Base-by-base conservation (phyloP, 2,329 filamentous ascomycete genomes). In the Arthroderma sp. region DNA sequence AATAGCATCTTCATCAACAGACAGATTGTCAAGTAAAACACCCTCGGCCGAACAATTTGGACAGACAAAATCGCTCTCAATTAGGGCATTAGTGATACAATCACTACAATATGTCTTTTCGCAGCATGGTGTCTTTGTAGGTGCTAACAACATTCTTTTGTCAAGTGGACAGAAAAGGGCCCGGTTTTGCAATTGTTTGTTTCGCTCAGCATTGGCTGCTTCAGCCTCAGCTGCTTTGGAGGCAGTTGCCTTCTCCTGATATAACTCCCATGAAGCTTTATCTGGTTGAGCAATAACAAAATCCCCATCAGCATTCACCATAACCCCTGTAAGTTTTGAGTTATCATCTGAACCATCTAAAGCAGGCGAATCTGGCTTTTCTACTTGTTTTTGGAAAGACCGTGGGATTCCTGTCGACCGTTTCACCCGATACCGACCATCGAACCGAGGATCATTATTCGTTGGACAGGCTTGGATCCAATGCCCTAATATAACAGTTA, bases 91-190 rank as follows among this genome's bases (percentile, higher is more conserved):
- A 72, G 93, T 94, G 76, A 98, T 96, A 86, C 93, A 98, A 73
- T 96, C 90, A 82, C 93, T 93, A 81, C 93, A 98, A 80, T 95
- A 98, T 70, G 91, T 96, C 81, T 87, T 94, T 77, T 87, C 83
- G 80, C 93, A 98, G 82, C 93, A 98, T 64, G 93, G 91, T 70
- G 93, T 97, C 82, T 95, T 95, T 81, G 94, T 93, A 81, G 93
- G 91, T 73, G 96, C 89, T 84, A 94, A 85, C 77, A 97, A 96
- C 81, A 95, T 86, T 74, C 88, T 91, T 76, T 94, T 94, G 83
- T 97, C 93, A 79, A 97, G 87, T 63, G 90, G 81, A 79, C 93
- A 98, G 74, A 93, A 86, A 70, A 98, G 78, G 64, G 91, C 91
- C 67, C 82, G 85, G 72, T 93, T 87, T 74, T 89, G 86, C 66